Evolutionary conservation across 1,139 yeast species (phyloP), one percentile per base, ranked within the genome.

Genomic region (Pneumocystis sp.): DNA sequence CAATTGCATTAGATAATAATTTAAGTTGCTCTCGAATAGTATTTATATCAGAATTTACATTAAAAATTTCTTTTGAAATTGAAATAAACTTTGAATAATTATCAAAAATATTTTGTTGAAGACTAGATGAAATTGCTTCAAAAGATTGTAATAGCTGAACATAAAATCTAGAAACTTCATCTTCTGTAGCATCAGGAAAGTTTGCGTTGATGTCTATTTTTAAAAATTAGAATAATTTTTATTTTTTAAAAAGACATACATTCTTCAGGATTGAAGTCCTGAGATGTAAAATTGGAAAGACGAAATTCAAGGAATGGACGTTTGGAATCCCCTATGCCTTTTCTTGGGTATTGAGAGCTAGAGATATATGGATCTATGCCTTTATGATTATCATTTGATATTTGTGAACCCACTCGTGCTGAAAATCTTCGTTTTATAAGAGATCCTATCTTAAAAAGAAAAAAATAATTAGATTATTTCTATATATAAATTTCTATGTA

Each of bases 41-140:
- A 17, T 39, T 44, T 59, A 68, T 63, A 19, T 68, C 70, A 8
- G 64, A 40, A 42, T 65, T 66, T 37, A 68, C 19, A 3, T 59
- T 61, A 35, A 63, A 59, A 29, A 68, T 63, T 59, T 68, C 68
- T 39, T 66, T 63, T 34, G 70, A 64, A 50, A 68, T 67, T 40
- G 63, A 62, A 50, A 68, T 60, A 50, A 68, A 67, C 6, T 68
- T 65, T 37, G 56, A 50, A 60, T 68, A 68, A 44, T 68, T 68
- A 21, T 66, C 65, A 61, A 64, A 64, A 57, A 68, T 65, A 39
- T 63, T 66, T 29, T 63, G 63, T 61, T 68, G 70, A 39, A 68
- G 57, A 29, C 63, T 66, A 12, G 65, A 45, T 44, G 64, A 44
- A 37, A 65, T 63, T 4, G 60, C 56, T 17, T 67, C 63, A 19